phyloP scores from a whole-genome alignment of 1,284 basidiomycete genomes.

The Mycosarcoma maydis region DNA sequence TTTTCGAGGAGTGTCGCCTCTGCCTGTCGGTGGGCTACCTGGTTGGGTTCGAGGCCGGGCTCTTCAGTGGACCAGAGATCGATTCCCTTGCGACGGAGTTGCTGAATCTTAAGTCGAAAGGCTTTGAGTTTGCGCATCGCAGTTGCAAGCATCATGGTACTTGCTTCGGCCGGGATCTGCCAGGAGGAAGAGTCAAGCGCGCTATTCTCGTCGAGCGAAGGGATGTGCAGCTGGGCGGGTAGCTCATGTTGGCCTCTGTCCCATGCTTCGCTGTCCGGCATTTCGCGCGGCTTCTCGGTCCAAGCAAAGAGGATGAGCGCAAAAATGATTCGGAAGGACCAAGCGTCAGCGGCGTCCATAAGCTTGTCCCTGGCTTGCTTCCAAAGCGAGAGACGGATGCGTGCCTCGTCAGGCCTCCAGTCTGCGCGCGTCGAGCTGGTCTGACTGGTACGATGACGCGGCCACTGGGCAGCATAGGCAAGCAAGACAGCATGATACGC shows the following conservation, averaged over 20 bases:
- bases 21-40: conserved; percentile 13
- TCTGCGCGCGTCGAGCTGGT: background rate
- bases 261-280: conserved; percentile 30
- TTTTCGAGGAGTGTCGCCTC: conserved; percentile 33
- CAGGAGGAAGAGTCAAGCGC: conserved; percentile 34
- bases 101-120: conserved; percentile 36
- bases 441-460: conserved; percentile 19
- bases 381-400: conserved; percentile 33
- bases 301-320: conserved; percentile 46
- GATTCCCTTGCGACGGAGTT: conserved; percentile 30
- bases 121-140: conserved; percentile 40
- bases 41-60: conserved; percentile 13
- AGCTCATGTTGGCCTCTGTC: conserved; percentile 9
- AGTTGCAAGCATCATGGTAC: conserved; percentile 45
- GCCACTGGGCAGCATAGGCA: conserved; percentile 42
- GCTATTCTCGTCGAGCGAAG: conserved; percentile 42
- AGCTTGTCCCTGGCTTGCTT: conserved; percentile 41
- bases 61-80: conserved; percentile 30
- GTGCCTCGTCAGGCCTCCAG: conserved; percentile 29
- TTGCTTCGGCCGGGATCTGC: conserved; percentile 37
- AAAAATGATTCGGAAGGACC: conserved; percentile 41
- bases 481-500: conserved; percentile 37
- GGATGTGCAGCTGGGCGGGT: conserved; percentile 17
- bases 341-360: conserved; percentile 38
- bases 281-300: conserved; percentile 42